Evolutionary conservation across 345 rosid genomes (phyloP), one percentile per base, ranked within the genome.

Genomic region (Raphanus sativus): DNA sequence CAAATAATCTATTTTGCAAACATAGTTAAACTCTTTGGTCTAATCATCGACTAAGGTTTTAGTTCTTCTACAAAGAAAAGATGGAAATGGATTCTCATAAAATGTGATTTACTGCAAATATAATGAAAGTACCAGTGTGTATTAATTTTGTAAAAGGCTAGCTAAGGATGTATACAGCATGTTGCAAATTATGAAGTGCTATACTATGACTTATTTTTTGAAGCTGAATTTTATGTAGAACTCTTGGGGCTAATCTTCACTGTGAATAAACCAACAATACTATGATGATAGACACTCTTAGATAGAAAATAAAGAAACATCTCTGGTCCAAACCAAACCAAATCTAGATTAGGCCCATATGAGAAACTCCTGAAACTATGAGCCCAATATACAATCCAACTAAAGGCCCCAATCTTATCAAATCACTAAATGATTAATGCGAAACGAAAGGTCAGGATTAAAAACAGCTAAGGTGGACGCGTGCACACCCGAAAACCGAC

Each of bases 401-500:
- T 16, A 58, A 34, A 2, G 29, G 71, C 2, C 64, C 55, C 38
- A 65, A 2, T 8, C 45, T 15, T 9, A 30, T 52, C 12, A 45
- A 8, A 6, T 52, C 7, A 17, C 3, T 10, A 52, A 33, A 32
- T 15, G 66, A 32, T 3, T 32, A 32, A 2, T 8, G 26, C 68
- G 4, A 63, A 56, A 42, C 16, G 54, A 2, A 76, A 32, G 69
- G 70, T 16, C 11, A 61, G 0, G 9, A 17, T 40, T 13, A 30
- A 58, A 30, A 30, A 4, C 3, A n/a, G 8, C 7, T 1, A 32
- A 7, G 6, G 42, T 38, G 40, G 73, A 78, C 77, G 73, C 74
- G 77, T 58, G 77, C 81, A 16, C 77, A 72, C 2, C 30, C 1
- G 60, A 50, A n/a, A 50, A 50, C 55, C 21, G 24, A 52, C 24